Percentiles rank a stretch among this genome's conserved stretches.
phyloP scores from a whole-genome alignment of 768 basidiomycete species.

The Hygrophorus pudorinus region DNA sequence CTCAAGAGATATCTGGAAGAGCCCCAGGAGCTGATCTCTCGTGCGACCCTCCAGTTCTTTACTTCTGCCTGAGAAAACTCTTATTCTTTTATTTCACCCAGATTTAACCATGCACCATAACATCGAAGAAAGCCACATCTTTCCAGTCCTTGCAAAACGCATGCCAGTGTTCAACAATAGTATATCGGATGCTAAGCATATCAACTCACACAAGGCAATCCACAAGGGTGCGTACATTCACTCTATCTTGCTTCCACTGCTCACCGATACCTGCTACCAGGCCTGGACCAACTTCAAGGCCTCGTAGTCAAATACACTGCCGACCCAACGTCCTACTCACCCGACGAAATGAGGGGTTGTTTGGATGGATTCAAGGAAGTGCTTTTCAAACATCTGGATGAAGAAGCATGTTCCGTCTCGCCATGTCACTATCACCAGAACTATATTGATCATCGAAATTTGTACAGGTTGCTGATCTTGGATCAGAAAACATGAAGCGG shows the following conservation, averaged over 20 bases:
- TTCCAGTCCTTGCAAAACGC: constrained; percentile 37
- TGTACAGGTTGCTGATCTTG: constrained; percentile 3
- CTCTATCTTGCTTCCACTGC: neutral
- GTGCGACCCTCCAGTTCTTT: constrained; percentile 18
- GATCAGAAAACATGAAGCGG: neutral
- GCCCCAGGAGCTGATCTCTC: constrained; percentile 27
- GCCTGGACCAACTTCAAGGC: constrained; percentile 31
- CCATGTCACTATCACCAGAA: neutral
- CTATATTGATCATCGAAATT: neutral
- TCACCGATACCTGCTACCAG: constrained; percentile 10
- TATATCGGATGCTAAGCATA: constrained; percentile 32
- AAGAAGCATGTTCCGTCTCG: constrained; percentile 29
- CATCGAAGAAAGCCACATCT: constrained; percentile 42
- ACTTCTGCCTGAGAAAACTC: neutral
- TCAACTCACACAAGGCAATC: constrained; percentile 42
- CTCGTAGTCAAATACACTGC: constrained; percentile 32
- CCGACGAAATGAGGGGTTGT: constrained; percentile 37
- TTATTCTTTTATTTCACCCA: constrained; percentile 12
- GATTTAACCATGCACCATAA: constrained; percentile 48
- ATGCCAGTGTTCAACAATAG: constrained; percentile 37
- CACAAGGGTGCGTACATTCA: constrained; percentile 33
- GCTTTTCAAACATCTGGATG: constrained; percentile 42
- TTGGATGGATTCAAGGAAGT: constrained; percentile 40
- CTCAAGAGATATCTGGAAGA: constrained; percentile 31
- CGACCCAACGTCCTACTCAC: constrained; percentile 37